Percentiles rank a stretch among this genome's conserved stretches.
These are phyloP conservation scores for Rhodotorula taiwanensis DNA, from an alignment of 768 basidiomycete genomes.

Conservation along the genomic window DNA sequence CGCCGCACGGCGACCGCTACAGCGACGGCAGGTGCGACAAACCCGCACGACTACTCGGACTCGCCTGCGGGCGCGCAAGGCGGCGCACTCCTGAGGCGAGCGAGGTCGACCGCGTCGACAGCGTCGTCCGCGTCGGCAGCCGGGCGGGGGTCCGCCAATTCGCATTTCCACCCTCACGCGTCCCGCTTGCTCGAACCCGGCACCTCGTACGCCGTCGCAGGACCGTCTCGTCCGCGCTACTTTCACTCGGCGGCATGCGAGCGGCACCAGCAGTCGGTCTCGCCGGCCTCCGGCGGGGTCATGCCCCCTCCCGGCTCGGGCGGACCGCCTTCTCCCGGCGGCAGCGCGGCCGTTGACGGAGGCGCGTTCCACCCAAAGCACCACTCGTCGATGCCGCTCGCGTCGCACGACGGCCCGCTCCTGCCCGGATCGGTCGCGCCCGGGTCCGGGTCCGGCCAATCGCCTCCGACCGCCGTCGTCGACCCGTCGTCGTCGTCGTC, in stretches of 20 bases:
- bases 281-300: neutral
- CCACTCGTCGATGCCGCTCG: slow-evolving; percentile 1
- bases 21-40: too few species aligned
- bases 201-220: neutral
- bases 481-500: neutral
- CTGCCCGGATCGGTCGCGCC: neutral
- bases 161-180: too few species aligned
- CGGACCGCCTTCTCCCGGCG: neutral
- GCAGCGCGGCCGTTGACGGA: too few species aligned
- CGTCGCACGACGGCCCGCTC: slow-evolving; percentile 6
- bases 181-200: neutral
- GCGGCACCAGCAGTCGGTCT: slow-evolving; percentile 5
- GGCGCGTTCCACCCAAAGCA: neutral
- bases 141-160: too few species aligned
- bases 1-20: neutral
- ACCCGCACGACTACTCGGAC: too few species aligned
- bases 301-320: neutral
- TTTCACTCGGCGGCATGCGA: neutral
- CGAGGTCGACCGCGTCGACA: neutral
- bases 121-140: neutral
- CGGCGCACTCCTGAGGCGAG: neutral
- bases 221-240: neutral
- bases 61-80: too few species aligned
- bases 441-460: neutral
- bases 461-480: neutral